phyloP scores from a whole-genome alignment of 441 rosid genomes.

The Pelargonium citronellum region DNA sequence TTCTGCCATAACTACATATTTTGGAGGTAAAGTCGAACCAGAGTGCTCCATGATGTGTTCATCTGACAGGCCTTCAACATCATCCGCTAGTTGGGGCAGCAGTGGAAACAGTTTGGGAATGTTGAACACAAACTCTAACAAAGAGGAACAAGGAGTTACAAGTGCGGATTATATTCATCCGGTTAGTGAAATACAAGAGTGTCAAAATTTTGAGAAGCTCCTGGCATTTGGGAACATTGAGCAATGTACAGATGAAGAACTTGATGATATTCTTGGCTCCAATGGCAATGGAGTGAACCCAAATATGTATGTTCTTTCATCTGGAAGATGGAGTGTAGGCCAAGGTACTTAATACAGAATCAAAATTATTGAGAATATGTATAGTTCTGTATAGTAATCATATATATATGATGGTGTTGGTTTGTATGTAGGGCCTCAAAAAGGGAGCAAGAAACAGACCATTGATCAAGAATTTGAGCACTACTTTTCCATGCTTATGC shows the following conservation, averaged over 20 bases:
- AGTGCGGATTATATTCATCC: too few relatives aligned
- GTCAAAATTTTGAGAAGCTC: background rate
- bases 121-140: too few relatives aligned
- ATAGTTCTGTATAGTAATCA: too few relatives aligned
- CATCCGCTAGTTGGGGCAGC: constrained; percentile 19
- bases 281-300: background rate
- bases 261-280: background rate
- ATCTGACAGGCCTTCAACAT: constrained; percentile 23
- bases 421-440: constrained; percentile 29
- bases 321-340: background rate
- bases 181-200: background rate
- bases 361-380: too few relatives aligned
- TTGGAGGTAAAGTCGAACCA: constrained; percentile 22
- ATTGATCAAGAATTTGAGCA: constrained; percentile 81
- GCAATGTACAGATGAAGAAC: background rate
- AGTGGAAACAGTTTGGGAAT: background rate
- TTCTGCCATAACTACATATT: constrained; percentile 19
- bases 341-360: background rate
- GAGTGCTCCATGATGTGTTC: constrained; percentile 17
- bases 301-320: background rate
- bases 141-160: constrained; percentile 9
- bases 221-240: background rate
- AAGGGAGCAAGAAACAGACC: constrained; percentile 42
- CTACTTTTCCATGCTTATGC: constrained; percentile 62
- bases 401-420: too few relatives aligned